Evolutionary conservation across 139 green algal genomes (phyloP).

Genomic region (Diplosphaera chodatii): DNA sequence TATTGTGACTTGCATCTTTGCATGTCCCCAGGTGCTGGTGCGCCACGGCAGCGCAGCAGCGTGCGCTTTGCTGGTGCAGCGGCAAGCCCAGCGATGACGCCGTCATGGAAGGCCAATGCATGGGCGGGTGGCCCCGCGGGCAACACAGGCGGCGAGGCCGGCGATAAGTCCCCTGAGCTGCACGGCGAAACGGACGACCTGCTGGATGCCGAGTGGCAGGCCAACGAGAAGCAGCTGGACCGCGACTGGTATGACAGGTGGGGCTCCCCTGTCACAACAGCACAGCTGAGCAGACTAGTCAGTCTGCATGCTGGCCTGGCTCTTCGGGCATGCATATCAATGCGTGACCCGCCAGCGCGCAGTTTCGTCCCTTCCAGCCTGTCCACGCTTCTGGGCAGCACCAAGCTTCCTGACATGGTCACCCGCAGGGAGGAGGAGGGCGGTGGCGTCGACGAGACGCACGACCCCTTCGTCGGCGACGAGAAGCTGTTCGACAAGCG

Average conservation of each 20-base stretch:
- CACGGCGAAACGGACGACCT: constrained; percentile 7
- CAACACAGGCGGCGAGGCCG: constrained; percentile 6
- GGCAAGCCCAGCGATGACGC: constrained; percentile 51
- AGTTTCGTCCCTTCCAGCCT: too few relatives aligned
- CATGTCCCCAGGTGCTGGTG: neutral
- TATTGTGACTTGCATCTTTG: too few relatives aligned
- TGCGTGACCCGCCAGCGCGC: too few relatives aligned
- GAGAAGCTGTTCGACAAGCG: constrained; percentile 47
- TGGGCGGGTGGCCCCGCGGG: constrained; percentile 41
- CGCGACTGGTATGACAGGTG: constrained; percentile 61
- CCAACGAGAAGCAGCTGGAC: constrained; percentile 77
- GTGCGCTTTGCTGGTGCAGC: constrained; percentile 63
- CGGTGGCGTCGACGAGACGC: constrained; percentile 41
- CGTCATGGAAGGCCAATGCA: constrained; percentile 51
- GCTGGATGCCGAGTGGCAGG: constrained; percentile 51
- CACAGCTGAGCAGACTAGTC: too few relatives aligned
- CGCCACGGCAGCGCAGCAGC: constrained; percentile 22
- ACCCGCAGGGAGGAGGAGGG: constrained; percentile 80
- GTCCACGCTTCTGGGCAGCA: too few relatives aligned
- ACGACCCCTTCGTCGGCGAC: constrained; percentile 58
- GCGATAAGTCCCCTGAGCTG: constrained; percentile 54
- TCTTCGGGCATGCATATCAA: too few relatives aligned
- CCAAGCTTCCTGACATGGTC: too few relatives aligned
- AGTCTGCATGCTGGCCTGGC: too few relatives aligned
- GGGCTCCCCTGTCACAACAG: too few relatives aligned